Percentiles rank a stretch among this genome's conserved stretches.
phyloP scores from a whole-genome alignment of 805 yeast genomes.

The Ogataea paradorogensis region DNA sequence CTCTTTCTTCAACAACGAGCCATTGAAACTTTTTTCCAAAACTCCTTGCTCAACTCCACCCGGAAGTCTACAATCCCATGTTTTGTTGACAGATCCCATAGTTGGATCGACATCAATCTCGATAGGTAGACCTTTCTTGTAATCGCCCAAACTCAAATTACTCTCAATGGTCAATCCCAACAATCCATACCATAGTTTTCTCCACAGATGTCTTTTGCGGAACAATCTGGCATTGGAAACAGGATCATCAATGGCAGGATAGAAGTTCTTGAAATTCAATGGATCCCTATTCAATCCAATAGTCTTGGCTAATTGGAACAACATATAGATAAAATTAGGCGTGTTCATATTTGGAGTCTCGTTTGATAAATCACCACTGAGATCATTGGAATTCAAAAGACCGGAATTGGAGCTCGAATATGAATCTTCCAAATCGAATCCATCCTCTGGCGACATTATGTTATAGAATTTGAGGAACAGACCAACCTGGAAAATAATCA shows the following conservation, averaged over 20 bases:
- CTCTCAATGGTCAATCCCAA: constrained; percentile 33
- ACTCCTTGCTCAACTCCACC: constrained; percentile 38
- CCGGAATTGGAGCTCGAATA: constrained; percentile 30
- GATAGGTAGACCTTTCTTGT: constrained; percentile 35
- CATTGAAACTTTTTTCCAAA: constrained; percentile 33
- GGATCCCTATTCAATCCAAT: constrained; percentile 51
- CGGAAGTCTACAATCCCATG: constrained; percentile 39
- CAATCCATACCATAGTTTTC: constrained; percentile 39
- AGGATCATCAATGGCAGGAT: constrained; percentile 29
- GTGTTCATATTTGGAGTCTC: constrained; percentile 37
- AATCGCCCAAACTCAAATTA: constrained; percentile 37
- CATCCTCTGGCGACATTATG: constrained; percentile 57
- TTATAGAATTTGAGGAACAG: constrained; percentile 54
- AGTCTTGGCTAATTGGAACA: constrained; percentile 44
- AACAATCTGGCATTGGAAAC: constrained; percentile 30
- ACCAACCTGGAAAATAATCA: constrained; percentile 58
- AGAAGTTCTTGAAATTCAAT: constrained; percentile 36
- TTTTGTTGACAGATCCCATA: constrained; percentile 30
- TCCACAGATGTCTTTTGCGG: constrained; percentile 39
- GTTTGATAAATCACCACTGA: constrained; percentile 35
- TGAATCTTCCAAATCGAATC: constrained; percentile 41
- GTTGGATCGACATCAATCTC: constrained; percentile 37
- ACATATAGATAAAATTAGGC: constrained; percentile 33
- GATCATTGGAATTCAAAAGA: constrained; percentile 30
- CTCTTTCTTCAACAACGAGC: constrained; percentile 35